A percentile compares a stretch with the other conserved stretches of the same genome.
phyloP scores from a whole-genome alignment of 345 rosid genomes.

The Salix exigua region DNA sequence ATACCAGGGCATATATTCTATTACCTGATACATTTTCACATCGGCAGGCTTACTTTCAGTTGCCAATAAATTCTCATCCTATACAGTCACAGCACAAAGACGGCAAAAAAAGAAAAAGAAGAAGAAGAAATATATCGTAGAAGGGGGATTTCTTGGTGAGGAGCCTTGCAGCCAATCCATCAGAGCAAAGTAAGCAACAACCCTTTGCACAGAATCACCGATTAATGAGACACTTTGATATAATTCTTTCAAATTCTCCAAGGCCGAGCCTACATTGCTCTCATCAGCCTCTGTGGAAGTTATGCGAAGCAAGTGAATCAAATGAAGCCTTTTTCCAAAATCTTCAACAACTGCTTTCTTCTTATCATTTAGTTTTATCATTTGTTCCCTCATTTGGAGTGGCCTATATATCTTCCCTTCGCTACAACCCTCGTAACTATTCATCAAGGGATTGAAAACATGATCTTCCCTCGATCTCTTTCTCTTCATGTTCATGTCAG shows the following conservation, averaged over 20 bases:
- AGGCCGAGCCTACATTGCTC: constrained; percentile 30
- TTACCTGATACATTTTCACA: background rate
- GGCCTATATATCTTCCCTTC: constrained; percentile 48
- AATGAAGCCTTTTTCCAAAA: constrained; percentile 49
- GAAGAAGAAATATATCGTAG: constrained; percentile 20
- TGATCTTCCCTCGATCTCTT: constrained; percentile 24
- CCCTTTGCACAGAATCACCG: constrained; percentile 62
- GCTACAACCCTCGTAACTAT: constrained; percentile 18
- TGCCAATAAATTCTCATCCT: constrained; percentile 10
- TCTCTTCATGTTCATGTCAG: constrained; percentile 28
- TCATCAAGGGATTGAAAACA: constrained; percentile 4
- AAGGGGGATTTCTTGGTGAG: constrained; percentile 47
- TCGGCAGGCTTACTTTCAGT: constrained; percentile 3
- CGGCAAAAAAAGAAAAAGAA: background rate
- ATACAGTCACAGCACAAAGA: background rate
- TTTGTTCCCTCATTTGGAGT: constrained; percentile 54
- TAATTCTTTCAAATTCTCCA: constrained; percentile 39
- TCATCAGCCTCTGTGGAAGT: constrained; percentile 49
- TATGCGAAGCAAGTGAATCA: constrained; percentile 56
- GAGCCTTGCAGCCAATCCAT: constrained; percentile 48
- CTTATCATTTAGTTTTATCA: constrained; percentile 38
- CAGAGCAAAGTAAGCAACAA: constrained; percentile 50
- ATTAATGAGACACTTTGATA: constrained; percentile 40
- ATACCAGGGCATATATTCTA: too few species aligned
- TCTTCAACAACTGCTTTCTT: constrained; percentile 28